Conservation (phyloP, 148 eudicot genomes). For the Silene uniflora region DNA sequence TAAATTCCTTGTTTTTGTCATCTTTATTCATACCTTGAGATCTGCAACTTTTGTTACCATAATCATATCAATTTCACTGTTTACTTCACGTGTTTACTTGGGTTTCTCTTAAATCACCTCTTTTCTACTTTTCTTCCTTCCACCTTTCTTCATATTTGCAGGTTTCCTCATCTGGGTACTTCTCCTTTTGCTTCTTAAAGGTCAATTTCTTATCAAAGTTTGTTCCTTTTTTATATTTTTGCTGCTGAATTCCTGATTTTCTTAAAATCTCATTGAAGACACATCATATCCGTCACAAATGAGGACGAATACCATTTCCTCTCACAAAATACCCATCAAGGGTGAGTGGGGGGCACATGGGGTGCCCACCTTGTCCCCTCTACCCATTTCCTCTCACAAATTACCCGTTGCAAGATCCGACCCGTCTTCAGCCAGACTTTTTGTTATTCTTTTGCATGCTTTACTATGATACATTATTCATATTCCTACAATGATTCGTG, state of each 20-base stretch:
- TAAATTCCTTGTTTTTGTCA: background rate
- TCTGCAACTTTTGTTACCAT: constrained; percentile 18
- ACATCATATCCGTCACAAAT: too few relatives aligned
- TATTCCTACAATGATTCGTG: background rate
- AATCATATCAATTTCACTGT: constrained; percentile 24
- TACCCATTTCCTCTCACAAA: too few relatives aligned
- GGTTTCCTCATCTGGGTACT: constrained; percentile 16
- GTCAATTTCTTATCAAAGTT: constrained; percentile 11
- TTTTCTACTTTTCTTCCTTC: background rate
- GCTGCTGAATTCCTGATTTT: constrained; percentile 3
- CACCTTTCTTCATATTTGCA: constrained; percentile 4
- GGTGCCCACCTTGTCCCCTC: too few relatives aligned
- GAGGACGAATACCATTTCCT: too few relatives aligned
- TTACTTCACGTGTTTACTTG: constrained; percentile 21
- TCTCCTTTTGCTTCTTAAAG: constrained; percentile 12
- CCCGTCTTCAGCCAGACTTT: too few relatives aligned
- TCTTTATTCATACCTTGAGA: constrained; percentile 14
- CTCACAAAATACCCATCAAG: too few relatives aligned
- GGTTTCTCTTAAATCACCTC: constrained; percentile 17
- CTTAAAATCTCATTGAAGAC: too few relatives aligned
- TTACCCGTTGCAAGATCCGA: too few relatives aligned
- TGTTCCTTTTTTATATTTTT: background rate
- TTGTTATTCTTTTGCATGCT: background rate
- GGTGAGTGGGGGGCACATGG: too few relatives aligned
- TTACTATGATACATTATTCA: background rate